A percentile compares a stretch with the other conserved stretches of the same genome.
Evolutionary conservation across 2,329 filamentous ascomycete species (phyloP).

Genomic region (Claviceps africana): DNA sequence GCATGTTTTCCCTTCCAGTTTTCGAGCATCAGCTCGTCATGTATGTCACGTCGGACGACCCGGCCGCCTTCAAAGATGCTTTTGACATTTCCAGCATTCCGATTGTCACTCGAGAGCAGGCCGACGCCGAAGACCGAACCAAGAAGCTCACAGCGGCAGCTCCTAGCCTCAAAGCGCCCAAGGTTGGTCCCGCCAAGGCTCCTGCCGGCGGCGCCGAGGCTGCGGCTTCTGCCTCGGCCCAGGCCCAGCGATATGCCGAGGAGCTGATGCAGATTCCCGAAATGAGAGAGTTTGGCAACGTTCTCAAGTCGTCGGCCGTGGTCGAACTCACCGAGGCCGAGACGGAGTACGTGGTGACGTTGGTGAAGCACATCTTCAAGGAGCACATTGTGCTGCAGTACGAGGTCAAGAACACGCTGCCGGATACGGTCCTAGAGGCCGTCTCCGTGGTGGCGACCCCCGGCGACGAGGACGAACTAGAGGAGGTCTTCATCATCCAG

Average conservation of each 20-base stretch:
- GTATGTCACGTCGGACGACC: conserved; percentile 89
- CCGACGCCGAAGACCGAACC: conserved; percentile 85
- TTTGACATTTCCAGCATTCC: conserved; percentile 90
- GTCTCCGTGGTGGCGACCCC: conserved; percentile 73
- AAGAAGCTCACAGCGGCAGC: conserved; percentile 93
- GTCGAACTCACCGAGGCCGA: conserved; percentile 92
- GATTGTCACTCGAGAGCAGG: conserved; percentile 88
- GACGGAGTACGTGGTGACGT: conserved; percentile 88
- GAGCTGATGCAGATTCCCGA: conserved; percentile 82
- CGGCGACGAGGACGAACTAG: conserved; percentile 65
- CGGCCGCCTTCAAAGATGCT: conserved; percentile 65
- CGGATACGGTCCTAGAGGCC: conserved; percentile 79
- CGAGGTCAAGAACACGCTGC: conserved; percentile 93
- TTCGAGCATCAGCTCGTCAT: conserved; percentile 96
- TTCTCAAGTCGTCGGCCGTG: conserved; percentile 79
- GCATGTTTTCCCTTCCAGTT: conserved; percentile 84
- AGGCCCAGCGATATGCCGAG: conserved; percentile 77
- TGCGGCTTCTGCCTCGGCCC: conserved; percentile 60
- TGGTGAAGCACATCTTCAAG: conserved; percentile 96
- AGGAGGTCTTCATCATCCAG: conserved; percentile 90
- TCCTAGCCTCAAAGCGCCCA: conserved; percentile 86
- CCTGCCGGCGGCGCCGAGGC: conserved; percentile 57
- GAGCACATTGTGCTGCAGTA: conserved; percentile 93
- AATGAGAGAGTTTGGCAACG: conserved; percentile 72
- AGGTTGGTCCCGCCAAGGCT: conserved; percentile 61